These are phyloP conservation scores for Colletotrichum cereale DNA, from an alignment of 2,329 filamentous ascomycete genomes.

Conservation along the genomic window DNA sequence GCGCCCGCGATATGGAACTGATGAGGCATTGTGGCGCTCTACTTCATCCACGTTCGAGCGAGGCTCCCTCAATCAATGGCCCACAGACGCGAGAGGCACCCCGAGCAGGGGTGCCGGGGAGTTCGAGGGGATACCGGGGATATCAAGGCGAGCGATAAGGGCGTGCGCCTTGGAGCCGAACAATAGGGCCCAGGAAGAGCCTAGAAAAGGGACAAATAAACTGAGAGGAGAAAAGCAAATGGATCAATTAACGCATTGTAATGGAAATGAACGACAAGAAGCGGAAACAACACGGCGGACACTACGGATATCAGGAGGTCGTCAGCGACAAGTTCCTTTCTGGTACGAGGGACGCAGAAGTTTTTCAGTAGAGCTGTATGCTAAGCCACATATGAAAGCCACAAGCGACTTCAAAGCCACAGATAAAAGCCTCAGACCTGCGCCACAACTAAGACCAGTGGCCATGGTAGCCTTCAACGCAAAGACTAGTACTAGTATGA, in stretches of 20 bases:
- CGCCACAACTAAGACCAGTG: too few species aligned
- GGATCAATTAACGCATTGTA: slow-evolving; percentile 24
- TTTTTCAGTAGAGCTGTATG: not conserved
- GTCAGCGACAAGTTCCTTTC: slow-evolving; percentile 12
- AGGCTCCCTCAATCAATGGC: not conserved
- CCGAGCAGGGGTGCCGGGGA: slow-evolving; percentile 12
- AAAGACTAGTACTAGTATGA: too few species aligned
- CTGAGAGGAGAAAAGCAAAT: not conserved
- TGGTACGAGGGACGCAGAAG: not conserved
- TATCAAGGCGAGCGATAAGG: not conserved
- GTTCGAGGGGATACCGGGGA: slow-evolving; percentile 9
- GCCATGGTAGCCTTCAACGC: too few species aligned
- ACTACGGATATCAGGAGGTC: not conserved
- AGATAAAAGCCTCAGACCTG: too few species aligned
- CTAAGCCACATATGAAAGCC: not conserved
- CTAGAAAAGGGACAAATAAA: not conserved
- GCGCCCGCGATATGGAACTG: slow-evolving; percentile 38
- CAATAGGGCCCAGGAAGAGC: not conserved
- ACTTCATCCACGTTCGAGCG: not conserved
- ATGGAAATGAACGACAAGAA: slow-evolving; percentile 30
- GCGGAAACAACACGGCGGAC: not conserved
- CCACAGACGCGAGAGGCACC: not conserved
- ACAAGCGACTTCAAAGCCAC: not conserved
- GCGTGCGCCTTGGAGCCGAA: not conserved
- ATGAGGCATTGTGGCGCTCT: slow-evolving; percentile 26